Base-by-base conservation (phyloP, 495 filamentous ascomycete species). In the Symbiotaphrina buchneri region DNA sequence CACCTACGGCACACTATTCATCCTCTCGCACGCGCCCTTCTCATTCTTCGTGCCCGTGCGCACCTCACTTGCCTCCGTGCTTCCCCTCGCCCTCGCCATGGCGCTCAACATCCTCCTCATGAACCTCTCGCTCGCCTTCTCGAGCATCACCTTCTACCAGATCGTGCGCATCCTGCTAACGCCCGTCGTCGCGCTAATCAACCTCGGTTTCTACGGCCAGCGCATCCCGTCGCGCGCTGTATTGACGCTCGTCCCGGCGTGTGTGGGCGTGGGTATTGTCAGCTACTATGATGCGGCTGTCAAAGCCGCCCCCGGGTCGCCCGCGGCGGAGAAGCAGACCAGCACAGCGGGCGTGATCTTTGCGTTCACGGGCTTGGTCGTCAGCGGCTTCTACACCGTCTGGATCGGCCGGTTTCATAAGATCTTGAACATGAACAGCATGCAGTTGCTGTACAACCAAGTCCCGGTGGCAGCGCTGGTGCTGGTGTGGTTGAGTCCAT, bases 201-300 rank as follows among this genome's bases (percentile, higher is more conserved):
- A 79, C 44, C 70, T 59, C 39, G 40, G 68, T 20, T 59, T 80
- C 27, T 76, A 76, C 51, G 51, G 53, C 33, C 47, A 61, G 27
- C 61, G 53, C 10, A 63, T 77, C 4, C 71, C 74, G 22, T 49
- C 43, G 10, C 39, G 48, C 31, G 67, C 67, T 16, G 47, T 66
- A 6, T 27, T 59, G 30, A 58, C 72, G 13, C 52, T 81, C 20
- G 38, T 74, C 11, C 69, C 72, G 10, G 64, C 74, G 39, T 79
- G 72, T 40, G 16, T 63, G 4, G 74, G 74, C 26, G 74, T 80
- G 21, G 73, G 55, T 17, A 55, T 73, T 40, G 71, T 78, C 16
- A 68, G 68, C 10, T 79, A 79, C 47, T 77, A 72, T 42, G 73
- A 81, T n/a, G n/a, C n/a, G n/a, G n/a, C n/a, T n/a, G n/a, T n/a